These are phyloP conservation scores for Letharia columbiana DNA, from an alignment of 495 filamentous ascomycete species.

Conservation along the genomic window DNA sequence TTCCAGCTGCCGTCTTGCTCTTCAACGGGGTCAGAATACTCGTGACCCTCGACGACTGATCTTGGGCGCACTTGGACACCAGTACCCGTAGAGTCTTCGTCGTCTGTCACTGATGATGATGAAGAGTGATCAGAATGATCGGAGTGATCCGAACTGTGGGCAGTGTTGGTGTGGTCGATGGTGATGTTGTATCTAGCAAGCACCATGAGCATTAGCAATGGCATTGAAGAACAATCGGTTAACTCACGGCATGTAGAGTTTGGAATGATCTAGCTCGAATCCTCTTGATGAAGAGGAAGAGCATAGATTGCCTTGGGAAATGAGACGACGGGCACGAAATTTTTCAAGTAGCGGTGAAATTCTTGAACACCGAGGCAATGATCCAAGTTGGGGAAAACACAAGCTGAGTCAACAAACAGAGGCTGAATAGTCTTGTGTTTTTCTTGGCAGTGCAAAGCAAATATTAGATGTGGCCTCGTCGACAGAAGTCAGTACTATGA, in stretches of 20 bases:
- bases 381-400: not conserved
- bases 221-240: not conserved
- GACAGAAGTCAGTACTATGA: not conserved
- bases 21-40: slow-evolving; percentile 40
- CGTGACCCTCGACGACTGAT: slow-evolving; percentile 43
- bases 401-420: not conserved
- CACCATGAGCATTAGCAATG: slow-evolving; percentile 13
- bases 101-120: slow-evolving; percentile 33
- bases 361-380: not conserved
- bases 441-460: too few relatives aligned
- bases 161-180: slow-evolving; percentile 34
- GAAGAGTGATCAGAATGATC: slow-evolving; percentile 8
- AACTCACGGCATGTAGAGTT: slow-evolving; percentile 27
- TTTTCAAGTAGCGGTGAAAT: not conserved
- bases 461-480: not conserved
- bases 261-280: slow-evolving; percentile 21
- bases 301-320: slow-evolving; percentile 20
- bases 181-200: slow-evolving; percentile 41
- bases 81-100: slow-evolving; percentile 43
- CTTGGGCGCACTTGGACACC: slow-evolving; percentile 43
- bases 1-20: slow-evolving; percentile 45
- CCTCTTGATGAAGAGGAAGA: slow-evolving; percentile 24
- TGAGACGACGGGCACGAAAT: not conserved
- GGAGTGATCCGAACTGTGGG: slow-evolving; percentile 24
- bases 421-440: too few relatives aligned